Conservation (phyloP, 2,329 filamentous ascomycete genomes). For the Sporothrix variecibatus region DNA sequence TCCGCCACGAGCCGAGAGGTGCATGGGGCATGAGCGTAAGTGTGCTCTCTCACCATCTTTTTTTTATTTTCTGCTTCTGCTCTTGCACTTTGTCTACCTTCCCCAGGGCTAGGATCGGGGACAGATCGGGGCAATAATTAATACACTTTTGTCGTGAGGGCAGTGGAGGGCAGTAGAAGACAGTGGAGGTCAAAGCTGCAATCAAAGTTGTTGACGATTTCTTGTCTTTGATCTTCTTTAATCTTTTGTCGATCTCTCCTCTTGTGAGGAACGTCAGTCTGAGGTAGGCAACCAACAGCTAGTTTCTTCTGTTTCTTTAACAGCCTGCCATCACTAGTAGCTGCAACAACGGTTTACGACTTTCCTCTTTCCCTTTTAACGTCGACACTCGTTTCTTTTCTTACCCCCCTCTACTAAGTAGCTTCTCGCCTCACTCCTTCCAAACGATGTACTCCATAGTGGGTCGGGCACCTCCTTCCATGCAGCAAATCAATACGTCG, state of each 20-base stretch:
- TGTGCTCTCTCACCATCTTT: not conserved
- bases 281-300: not conserved
- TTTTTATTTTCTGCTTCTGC: not conserved
- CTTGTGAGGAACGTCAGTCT: not conserved
- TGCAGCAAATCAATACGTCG: not conserved
- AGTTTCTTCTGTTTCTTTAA: not conserved
- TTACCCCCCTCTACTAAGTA: not conserved
- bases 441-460: not conserved
- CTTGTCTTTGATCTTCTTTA: not conserved
- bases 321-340: too few relatives aligned
- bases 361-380: not conserved
- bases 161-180: too few relatives aligned
- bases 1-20: not conserved
- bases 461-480: not conserved
- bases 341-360: conserved; percentile 8
- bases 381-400: not conserved
- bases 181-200: not conserved
- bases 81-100: not conserved
- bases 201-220: not conserved
- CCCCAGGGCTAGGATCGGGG: not conserved
- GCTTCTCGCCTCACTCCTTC: not conserved
- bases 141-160: not conserved
- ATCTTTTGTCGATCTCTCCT: not conserved
- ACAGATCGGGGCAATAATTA: not conserved
- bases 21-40: not conserved